Percentiles rank a stretch among this genome's conserved stretches.
phyloP scores from a whole-genome alignment of 331 rosid species.

The Cydonia oblonga region DNA sequence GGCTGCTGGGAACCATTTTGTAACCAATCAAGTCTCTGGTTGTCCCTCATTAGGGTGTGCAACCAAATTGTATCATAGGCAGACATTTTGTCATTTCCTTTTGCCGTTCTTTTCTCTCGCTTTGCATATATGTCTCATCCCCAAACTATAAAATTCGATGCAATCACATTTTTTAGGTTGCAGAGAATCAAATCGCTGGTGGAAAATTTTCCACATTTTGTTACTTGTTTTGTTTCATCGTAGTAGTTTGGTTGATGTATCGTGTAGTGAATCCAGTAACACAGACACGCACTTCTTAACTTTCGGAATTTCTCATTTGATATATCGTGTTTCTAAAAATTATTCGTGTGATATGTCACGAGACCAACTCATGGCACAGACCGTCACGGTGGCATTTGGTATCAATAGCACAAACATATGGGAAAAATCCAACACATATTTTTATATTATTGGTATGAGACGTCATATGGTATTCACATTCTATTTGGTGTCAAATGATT shows the following conservation, averaged over 20 bases:
- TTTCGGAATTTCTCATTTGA: too few species aligned
- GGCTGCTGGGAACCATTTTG: constrained; percentile 77
- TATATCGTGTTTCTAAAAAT: too few species aligned
- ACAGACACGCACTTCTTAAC: too few species aligned
- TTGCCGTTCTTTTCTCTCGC: constrained; percentile 10
- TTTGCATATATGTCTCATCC: constrained; percentile 6
- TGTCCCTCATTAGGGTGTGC: constrained; percentile 21
- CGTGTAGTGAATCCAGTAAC: background rate
- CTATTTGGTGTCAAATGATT: too few species aligned
- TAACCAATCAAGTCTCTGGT: constrained; percentile 30
- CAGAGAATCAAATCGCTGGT: constrained; percentile 38
- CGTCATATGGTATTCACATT: too few species aligned
- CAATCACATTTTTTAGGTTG: constrained; percentile 68
- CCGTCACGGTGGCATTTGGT: fast-evolving
- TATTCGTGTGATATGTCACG: too few species aligned
- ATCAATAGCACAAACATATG: too few species aligned
- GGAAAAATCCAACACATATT: too few species aligned
- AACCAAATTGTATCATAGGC: constrained; percentile 53
- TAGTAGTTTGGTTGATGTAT: background rate
- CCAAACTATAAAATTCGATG: constrained; percentile 34
- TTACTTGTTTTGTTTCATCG: background rate
- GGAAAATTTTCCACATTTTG: constrained; percentile 4
- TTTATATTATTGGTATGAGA: too few species aligned
- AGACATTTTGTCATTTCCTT: background rate
- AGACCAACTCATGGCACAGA: too few species aligned